Conservation (phyloP, 108 stramenopile species). For the Ochromonas danica region DNA sequence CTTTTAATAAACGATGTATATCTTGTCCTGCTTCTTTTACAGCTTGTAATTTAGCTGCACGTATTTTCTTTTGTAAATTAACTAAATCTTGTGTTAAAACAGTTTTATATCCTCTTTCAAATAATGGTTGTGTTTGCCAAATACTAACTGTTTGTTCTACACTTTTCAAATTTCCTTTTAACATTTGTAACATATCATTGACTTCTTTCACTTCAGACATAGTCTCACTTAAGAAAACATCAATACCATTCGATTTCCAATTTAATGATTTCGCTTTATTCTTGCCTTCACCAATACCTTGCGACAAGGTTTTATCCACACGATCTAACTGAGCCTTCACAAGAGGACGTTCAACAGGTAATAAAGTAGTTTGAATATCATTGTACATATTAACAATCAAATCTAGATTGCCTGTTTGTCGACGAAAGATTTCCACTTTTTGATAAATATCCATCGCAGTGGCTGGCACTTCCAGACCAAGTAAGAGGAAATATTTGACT, state of each 20-base stretch:
- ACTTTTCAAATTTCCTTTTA: slow-evolving; percentile 56
- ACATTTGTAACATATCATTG: slow-evolving; percentile 42
- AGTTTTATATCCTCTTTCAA: slow-evolving; percentile 52
- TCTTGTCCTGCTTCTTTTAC: slow-evolving; percentile 40
- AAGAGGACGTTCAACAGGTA: slow-evolving; percentile 55
- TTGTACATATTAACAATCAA: slow-evolving; percentile 51
- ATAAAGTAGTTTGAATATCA: slow-evolving; percentile 45
- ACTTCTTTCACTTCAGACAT: slow-evolving; percentile 48
- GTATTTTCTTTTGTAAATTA: slow-evolving; percentile 44
- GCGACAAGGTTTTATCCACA: slow-evolving; percentile 42
- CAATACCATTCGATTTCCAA: slow-evolving; percentile 42
- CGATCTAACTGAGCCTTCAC: slow-evolving; percentile 38
- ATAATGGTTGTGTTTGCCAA: slow-evolving; percentile 52
- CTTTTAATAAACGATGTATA: slow-evolving; percentile 47
- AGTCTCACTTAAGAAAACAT: slow-evolving; percentile 43
- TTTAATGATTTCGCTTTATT: slow-evolving; percentile 40
- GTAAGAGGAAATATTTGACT: slow-evolving; percentile 58
- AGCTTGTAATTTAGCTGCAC: neutral
- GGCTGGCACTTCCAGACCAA: slow-evolving; percentile 46
- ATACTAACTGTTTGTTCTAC: slow-evolving; percentile 42
- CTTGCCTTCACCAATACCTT: slow-evolving; percentile 43
- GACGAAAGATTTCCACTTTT: slow-evolving; percentile 42
- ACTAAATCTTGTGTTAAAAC: slow-evolving; percentile 46
- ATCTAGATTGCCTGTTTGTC: slow-evolving; percentile 53
- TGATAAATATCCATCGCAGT: slow-evolving; percentile 50